Evolutionary conservation across 2,329 filamentous ascomycete species (phyloP).

Genomic region (Colletotrichum trifolii): DNA sequence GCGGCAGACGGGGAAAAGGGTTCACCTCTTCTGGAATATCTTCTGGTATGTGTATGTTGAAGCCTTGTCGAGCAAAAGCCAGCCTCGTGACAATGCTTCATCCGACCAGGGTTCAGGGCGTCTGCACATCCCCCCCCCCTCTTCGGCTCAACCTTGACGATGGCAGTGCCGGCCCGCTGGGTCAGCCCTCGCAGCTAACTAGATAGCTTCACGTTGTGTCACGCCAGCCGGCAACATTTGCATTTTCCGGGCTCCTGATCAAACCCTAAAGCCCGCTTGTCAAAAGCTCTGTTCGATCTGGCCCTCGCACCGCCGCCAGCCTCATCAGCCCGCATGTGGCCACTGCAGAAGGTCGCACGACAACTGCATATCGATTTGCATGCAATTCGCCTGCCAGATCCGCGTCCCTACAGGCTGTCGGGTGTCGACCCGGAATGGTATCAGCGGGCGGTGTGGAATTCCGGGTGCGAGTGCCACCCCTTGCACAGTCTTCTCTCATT

Average conservation of each 20-base stretch:
- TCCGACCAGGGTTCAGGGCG: slow-evolving; percentile 5
- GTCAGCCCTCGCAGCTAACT: neutral
- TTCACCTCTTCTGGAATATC: neutral
- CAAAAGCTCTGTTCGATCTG: neutral
- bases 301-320: slow-evolving; percentile 2
- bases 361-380: slow-evolving; percentile 8
- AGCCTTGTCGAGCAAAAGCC: neutral
- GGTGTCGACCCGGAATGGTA: neutral
- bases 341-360: slow-evolving; percentile 1
- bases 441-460: slow-evolving; percentile 2
- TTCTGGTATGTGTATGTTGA: no score
- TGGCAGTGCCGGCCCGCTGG: neutral
- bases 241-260: neutral
- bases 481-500: neutral
- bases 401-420: neutral
- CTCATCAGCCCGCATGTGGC: slow-evolving; percentile 7
- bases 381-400: slow-evolving; percentile 5
- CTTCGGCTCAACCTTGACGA: slow-evolving; percentile 5
- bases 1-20: slow-evolving; percentile 5
- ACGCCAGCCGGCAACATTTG: neutral
- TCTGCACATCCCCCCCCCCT: neutral
- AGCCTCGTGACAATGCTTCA: neutral
- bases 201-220: slow-evolving; percentile 10
- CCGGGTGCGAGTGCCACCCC: neutral
- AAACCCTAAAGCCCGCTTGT: neutral